Evolutionary conservation across 2,329 filamentous ascomycete genomes (phyloP).

Genomic region (Fusarium sp.): DNA sequence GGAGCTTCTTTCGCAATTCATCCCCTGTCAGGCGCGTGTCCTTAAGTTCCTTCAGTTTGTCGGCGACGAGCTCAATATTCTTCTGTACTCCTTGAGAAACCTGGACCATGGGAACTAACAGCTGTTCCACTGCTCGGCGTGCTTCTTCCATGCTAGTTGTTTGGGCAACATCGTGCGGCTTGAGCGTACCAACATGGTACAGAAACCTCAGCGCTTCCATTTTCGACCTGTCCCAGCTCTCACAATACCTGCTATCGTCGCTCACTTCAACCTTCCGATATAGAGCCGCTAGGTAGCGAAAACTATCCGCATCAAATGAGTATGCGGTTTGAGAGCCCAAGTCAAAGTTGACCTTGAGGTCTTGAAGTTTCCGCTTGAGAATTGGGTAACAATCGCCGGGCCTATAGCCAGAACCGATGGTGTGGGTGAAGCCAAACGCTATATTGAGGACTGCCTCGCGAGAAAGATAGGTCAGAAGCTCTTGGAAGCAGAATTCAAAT

Average conservation of each 20-base stretch:
- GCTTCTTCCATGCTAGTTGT: constrained; percentile 34
- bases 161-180: constrained; percentile 33
- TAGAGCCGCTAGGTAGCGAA: constrained; percentile 15
- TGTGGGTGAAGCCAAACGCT: constrained; percentile 32
- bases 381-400: constrained; percentile 7
- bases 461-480: constrained; percentile 21
- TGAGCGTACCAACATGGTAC: not conserved
- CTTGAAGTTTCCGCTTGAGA: not conserved
- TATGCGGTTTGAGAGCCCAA: constrained; percentile 7
- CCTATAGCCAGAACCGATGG: constrained; percentile 11
- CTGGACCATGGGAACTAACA: constrained; percentile 33
- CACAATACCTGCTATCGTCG: not conserved
- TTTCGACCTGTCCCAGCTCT: constrained; percentile 36
- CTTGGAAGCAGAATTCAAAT: constrained; percentile 29
- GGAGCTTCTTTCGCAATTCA: not conserved
- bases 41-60: constrained; percentile 3
- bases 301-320: constrained; percentile 36
- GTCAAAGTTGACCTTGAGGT: not conserved
- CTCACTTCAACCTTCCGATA: not conserved
- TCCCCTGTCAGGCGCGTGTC: not conserved
- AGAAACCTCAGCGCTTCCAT: constrained; percentile 26
- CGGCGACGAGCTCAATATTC: constrained; percentile 4
- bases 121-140: constrained; percentile 1
- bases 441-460: constrained; percentile 27
- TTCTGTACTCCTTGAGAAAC: constrained; percentile 17